Evolutionary conservation across 2,329 filamentous ascomycete genomes (phyloP), one percentile per base, ranked within the genome.

Genomic region (Sarocladium strictum): DNA sequence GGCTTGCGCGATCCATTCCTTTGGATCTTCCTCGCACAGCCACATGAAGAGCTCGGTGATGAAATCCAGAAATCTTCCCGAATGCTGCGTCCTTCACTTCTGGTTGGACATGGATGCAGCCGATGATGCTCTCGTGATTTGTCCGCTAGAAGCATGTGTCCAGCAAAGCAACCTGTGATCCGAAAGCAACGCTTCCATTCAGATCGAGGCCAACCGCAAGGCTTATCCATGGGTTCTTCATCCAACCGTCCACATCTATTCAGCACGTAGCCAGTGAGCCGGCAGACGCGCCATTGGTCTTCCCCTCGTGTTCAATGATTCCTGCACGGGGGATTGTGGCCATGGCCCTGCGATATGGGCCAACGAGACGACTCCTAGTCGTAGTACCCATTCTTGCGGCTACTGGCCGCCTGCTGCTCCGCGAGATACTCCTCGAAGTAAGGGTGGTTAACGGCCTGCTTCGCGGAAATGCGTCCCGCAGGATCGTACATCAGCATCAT

Each of bases 401-500:
- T 63, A 53, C 58, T 59, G 40, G 62, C 58, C 41, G 58, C 58
- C 47, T 67, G 63, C 19, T 66, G 64, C 50, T 69, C 63, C 29
- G 61, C 60, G 11, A 65, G 51, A 57, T 67, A 71, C 24, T 72
- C 69, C 55, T 77, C 73, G 59, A 96, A 96, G 75, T 96, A 96
- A 9, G 88, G 85, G 67, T 96, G 91, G 62, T 84, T 78, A 67
- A 88, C 89, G 12, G 90, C 86, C 68, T 90, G 87, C 77, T 96
- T 96, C 53, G 92, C 91, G 6, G 89, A 95, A 62, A 96, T 89
- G 59, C 91, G 87, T 53, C 85, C 84, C 21, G 90, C 89, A 2
- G 91, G 91, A 67, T 96, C 91, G 65, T 93, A 96, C 55, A 92
- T 85, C 40, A 96, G 83, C 74, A 96, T 82, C 64, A 76, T 73